phyloP scores from a whole-genome alignment of 208 protist species.

The Crithidia mellificae region DNA sequence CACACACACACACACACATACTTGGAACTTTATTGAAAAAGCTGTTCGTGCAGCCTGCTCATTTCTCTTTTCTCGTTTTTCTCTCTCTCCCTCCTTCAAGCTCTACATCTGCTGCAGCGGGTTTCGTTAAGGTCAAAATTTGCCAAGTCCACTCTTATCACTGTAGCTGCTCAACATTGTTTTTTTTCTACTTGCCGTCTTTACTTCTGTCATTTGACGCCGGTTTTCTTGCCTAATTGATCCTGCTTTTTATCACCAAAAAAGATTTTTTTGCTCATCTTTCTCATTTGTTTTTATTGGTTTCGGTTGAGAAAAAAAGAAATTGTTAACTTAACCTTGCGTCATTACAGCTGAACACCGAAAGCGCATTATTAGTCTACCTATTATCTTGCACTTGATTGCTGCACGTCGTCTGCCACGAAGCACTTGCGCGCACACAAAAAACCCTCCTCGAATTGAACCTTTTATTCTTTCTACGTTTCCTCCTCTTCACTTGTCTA shows the following conservation, averaged over 20 bases:
- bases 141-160: background rate
- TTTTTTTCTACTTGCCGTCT: background rate
- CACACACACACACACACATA: background rate
- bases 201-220: too few relatives aligned
- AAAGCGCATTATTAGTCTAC: too few relatives aligned
- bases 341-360: too few relatives aligned
- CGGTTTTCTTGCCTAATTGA: background rate
- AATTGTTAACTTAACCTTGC: too few relatives aligned
- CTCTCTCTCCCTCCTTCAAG: too few relatives aligned
- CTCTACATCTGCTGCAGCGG: background rate
- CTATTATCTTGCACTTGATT: background rate
- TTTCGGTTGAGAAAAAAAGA: too few relatives aligned
- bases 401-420: background rate
- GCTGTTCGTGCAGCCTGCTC: constrained; percentile 2
- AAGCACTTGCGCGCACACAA: background rate
- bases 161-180: background rate
- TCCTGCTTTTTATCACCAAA: background rate
- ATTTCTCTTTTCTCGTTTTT: too few relatives aligned
- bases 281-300: too few relatives aligned
- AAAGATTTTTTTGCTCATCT: too few relatives aligned
- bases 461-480: constrained; percentile 7
- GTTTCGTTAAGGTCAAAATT: background rate
- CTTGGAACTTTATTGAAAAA: background rate
- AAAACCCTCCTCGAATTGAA: background rate
- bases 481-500: background rate